Evolutionary conservation across 2,329 filamentous ascomycete species (phyloP), one percentile per base, ranked within the genome.

Genomic region (Botryotinia narcissicola): DNA sequence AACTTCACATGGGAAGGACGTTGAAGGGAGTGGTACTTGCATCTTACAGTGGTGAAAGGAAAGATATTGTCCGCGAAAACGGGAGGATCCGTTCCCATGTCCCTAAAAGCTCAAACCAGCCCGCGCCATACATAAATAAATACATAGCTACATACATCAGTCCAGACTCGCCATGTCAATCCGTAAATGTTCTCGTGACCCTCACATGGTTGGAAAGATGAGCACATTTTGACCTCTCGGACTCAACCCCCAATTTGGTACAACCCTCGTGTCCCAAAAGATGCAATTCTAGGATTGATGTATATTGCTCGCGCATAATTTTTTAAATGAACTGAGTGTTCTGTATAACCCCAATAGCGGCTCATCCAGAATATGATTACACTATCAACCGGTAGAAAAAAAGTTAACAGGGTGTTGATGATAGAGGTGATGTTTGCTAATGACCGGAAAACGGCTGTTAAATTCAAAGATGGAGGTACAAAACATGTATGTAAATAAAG

Each of bases 191-290:
- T 78, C 76, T 79, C 78, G 78, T 78, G 78, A 80, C 75, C 71
- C 74, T 78, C 76, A 77, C 76, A 77, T 78, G 78, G 74, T 63
- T 72, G 66, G 48, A 44, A 61, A 60, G 22, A 46, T 48, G 57
- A 37, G 74, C 68, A 44, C 48, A 66, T 66, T 51, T 69, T 46
- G 62, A 70, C 71, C 64, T 73, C 37, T 70, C 71, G 71, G 71
- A 73, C 71, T 73, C 51, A 69, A 64, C 40, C 54, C 74, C 76
- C 64, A 66, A 77, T 73, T 72, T 63, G 35, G 78, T 79, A 75
- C 75, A 73, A 79, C 77, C 51, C 74, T 79, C 76, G 75, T 78
- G 75, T 78, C 76, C 77, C 76, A 77, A 76, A 77, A 66, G 69
- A 77, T 77, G 73, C 72, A 75, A 74, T 77, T 71, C 73, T 68